Conservation (phyloP, 1,139 yeast species). For the Candida albicans region DNA sequence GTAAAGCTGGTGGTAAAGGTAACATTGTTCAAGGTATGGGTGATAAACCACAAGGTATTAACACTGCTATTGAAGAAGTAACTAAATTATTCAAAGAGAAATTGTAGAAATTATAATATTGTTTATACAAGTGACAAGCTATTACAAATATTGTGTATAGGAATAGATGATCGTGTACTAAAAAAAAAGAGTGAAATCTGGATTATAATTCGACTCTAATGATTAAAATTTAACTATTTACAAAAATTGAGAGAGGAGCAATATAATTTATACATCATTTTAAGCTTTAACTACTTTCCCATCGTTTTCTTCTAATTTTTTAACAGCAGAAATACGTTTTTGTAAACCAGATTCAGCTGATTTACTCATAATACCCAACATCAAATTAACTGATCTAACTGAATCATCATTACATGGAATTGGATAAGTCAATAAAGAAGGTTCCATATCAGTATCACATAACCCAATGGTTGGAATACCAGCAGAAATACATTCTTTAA, state of each 20-base stretch:
- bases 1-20: conserved; percentile 98
- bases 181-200: neutral
- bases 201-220: neutral
- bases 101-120: conserved; percentile 29
- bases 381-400: conserved; percentile 73
- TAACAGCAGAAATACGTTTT: conserved; percentile 49
- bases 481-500: conserved; percentile 77
- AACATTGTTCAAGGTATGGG: conserved; percentile 97
- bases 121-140: neutral
- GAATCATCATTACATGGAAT: conserved; percentile 97
- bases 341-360: conserved; percentile 81
- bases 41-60: conserved; percentile 68
- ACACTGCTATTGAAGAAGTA: conserved; percentile 71
- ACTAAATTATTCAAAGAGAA: conserved; percentile 59
- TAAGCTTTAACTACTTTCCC: conserved; percentile 1
- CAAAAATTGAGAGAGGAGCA: too few species aligned
- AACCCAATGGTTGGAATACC: conserved; percentile 93
- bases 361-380: conserved; percentile 78
- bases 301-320: conserved; percentile 10
- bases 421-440: conserved; percentile 85
- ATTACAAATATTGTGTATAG: conserved; percentile 1
- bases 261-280: too few species aligned
- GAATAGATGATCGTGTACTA: neutral
- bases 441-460: conserved; percentile 92
- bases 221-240: conserved; percentile 4